These are phyloP conservation scores for Senna tora DNA, from an alignment of 306 rosid genomes.

Conservation along the genomic window DNA sequence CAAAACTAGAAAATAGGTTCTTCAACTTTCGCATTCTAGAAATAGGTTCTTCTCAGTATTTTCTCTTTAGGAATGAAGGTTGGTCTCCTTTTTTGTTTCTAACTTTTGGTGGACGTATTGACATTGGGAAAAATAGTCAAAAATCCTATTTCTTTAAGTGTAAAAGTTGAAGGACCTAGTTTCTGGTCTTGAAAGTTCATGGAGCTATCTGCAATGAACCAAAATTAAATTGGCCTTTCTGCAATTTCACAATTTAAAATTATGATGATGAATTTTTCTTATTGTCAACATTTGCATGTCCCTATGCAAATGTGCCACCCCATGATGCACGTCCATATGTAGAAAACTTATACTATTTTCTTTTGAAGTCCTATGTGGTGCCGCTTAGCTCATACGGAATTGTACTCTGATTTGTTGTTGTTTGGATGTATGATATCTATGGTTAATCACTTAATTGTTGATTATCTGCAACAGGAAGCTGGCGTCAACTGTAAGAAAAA, in stretches of 20 bases:
- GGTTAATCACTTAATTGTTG: conserved; percentile 37
- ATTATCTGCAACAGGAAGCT: conserved; percentile 47
- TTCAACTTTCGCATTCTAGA: too few relatives aligned
- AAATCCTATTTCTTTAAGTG: too few relatives aligned
- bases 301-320: background rate
- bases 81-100: too few relatives aligned
- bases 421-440: conserved; percentile 3
- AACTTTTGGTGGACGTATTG: too few relatives aligned
- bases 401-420: background rate
- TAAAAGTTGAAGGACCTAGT: too few relatives aligned
- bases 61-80: too few relatives aligned
- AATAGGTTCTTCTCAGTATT: too few relatives aligned
- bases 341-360: conserved; percentile 1
- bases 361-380: background rate
- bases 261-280: background rate
- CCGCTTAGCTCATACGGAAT: background rate
- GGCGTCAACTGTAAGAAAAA: conserved; percentile 46
- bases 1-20: too few relatives aligned
- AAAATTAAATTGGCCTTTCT: too few relatives aligned
- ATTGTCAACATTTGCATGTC: background rate
- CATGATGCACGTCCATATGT: background rate
- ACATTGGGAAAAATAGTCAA: too few relatives aligned
- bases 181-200: too few relatives aligned
- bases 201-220: too few relatives aligned
- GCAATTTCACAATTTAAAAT: background rate